phyloP scores from a whole-genome alignment of 2,329 filamentous ascomycete species.

The Neofusicoccum umdonicola region DNA sequence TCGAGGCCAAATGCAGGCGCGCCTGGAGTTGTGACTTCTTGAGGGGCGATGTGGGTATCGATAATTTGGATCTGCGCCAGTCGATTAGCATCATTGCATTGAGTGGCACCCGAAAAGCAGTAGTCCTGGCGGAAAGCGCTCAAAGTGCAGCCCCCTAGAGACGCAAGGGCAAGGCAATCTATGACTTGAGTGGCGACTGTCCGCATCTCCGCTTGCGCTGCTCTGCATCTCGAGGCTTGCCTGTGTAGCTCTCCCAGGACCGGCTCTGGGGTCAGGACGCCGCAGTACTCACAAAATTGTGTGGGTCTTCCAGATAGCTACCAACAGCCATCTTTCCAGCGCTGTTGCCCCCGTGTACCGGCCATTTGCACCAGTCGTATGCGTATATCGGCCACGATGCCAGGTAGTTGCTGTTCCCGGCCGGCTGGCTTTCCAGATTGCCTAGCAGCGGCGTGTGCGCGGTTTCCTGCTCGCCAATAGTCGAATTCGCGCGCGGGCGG shows the following conservation, averaged over 20 bases:
- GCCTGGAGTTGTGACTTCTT: slow-evolving; percentile 66
- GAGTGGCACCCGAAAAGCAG: no score
- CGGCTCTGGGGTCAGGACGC: neutral
- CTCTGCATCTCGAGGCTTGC: neutral
- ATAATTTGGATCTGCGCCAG: slow-evolving; percentile 84
- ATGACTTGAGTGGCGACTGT: slow-evolving; percentile 14
- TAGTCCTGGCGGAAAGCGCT: no score
- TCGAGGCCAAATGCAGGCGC: slow-evolving; percentile 75
- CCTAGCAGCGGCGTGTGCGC: slow-evolving; percentile 57
- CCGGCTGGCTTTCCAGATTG: slow-evolving; percentile 66
- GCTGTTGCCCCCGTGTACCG: slow-evolving; percentile 64
- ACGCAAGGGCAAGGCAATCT: slow-evolving; percentile 13
- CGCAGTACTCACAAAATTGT: slow-evolving; percentile 76
- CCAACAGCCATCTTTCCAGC: slow-evolving; percentile 92
- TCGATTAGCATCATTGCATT: slow-evolving; percentile 3
- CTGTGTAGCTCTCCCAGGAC: neutral
- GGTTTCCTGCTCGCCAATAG: slow-evolving; percentile 68
- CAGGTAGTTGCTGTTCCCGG: slow-evolving; percentile 82
- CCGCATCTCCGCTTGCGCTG: slow-evolving; percentile 11
- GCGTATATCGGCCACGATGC: slow-evolving; percentile 95
- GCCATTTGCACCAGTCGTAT: slow-evolving; percentile 99
- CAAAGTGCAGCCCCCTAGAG: no score
- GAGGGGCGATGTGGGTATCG: slow-evolving; percentile 74
- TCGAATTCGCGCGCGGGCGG: slow-evolving; percentile 78
- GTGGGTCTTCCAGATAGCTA: slow-evolving; percentile 95